phyloP scores from a whole-genome alignment of 2,329 filamentous ascomycete genomes.

The Cephalotrichum gorgonifer region DNA sequence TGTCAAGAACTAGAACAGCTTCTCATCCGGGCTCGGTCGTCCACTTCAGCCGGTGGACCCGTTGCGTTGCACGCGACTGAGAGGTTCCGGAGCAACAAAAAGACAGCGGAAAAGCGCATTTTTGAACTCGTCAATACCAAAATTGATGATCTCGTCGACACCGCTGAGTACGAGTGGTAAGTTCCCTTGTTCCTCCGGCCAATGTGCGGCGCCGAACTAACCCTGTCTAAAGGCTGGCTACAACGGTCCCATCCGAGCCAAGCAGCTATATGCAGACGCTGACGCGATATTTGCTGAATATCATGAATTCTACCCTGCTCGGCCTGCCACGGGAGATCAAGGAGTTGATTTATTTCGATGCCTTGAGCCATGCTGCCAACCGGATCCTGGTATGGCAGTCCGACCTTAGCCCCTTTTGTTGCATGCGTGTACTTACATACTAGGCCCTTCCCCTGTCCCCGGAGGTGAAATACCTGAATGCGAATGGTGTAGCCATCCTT shows the following conservation, averaged over 20 bases:
- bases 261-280: constrained; percentile 94
- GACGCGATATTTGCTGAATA: constrained; percentile 85
- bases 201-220: background rate
- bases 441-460: constrained; percentile 66
- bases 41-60: constrained; percentile 68
- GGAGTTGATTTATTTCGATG: constrained; percentile 95
- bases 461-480: constrained; percentile 77
- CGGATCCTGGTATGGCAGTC: constrained; percentile 59
- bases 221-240: constrained; percentile 30
- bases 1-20: constrained; percentile 83
- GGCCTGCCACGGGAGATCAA: constrained; percentile 94
- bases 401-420: constrained; percentile 6
- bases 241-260: constrained; percentile 56
- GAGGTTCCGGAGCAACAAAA: constrained; percentile 81
- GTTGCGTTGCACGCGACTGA: constrained; percentile 75
- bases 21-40: constrained; percentile 74
- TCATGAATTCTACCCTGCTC: constrained; percentile 90
- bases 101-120: constrained; percentile 92
- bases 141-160: constrained; percentile 94
- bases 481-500: constrained; percentile 71
- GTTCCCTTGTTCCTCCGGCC: constrained; percentile 7
- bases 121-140: constrained; percentile 98
- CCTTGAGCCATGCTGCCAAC: constrained; percentile 78
- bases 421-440: constrained; percentile 4
- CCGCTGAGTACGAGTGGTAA: constrained; percentile 91